These are phyloP conservation scores for Amyloporia xantha DNA, from an alignment of 768 basidiomycete species.

Conservation along the genomic window DNA sequence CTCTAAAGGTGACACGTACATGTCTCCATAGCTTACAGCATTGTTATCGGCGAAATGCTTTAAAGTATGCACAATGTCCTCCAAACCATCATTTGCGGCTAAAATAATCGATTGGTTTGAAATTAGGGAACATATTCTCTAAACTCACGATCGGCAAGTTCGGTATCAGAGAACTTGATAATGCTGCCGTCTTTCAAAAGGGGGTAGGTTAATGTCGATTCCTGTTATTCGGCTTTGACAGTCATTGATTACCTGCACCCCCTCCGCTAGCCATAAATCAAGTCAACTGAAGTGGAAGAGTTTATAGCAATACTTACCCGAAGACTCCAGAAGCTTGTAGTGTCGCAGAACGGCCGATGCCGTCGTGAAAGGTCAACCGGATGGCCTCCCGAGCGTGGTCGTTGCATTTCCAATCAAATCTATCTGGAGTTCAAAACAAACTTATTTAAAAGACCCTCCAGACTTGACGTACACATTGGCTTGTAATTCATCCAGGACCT, in stretches of 20 bases:
- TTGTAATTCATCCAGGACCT: conserved; percentile 32
- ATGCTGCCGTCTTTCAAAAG: conserved; percentile 14
- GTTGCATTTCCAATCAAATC: conserved; percentile 26
- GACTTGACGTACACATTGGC: conserved; percentile 6
- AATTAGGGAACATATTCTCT: background rate
- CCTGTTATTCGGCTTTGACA: background rate
- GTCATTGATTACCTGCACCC: conserved; percentile 12
- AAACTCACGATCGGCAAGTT: conserved; percentile 9
- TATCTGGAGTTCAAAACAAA: no score
- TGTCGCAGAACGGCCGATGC: conserved; percentile 15
- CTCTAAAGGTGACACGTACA: conserved; percentile 8
- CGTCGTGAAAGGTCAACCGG: conserved; percentile 21
- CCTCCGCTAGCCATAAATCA: conserved; percentile 6
- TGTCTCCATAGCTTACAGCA: conserved; percentile 13
- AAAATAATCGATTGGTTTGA: background rate
- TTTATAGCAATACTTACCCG: conserved; percentile 6
- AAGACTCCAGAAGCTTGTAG: conserved; percentile 8
- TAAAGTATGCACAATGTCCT: conserved; percentile 12
- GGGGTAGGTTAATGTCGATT: background rate
- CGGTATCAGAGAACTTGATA: conserved; percentile 11
- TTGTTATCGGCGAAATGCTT: conserved; percentile 10
- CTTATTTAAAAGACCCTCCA: conserved; percentile 4
- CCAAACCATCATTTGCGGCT: conserved; percentile 13
- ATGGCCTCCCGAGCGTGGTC: conserved; percentile 15
- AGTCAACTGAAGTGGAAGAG: background rate